Conservation (phyloP, 2,329 filamentous ascomycete genomes). For the Phialophora tarda region DNA sequence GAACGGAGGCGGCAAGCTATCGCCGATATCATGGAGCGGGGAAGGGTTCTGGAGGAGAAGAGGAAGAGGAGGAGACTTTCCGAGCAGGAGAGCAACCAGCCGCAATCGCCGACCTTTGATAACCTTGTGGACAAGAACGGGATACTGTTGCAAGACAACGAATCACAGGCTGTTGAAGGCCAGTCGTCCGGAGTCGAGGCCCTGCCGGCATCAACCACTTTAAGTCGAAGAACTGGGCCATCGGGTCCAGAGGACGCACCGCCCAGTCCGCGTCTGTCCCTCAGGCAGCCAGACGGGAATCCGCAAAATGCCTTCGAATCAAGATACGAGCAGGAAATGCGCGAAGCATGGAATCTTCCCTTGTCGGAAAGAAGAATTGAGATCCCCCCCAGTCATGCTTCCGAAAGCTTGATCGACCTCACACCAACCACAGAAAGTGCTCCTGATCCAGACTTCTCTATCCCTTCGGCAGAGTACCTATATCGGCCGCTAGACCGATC, state of each 20-base stretch:
- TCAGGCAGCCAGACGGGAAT: constrained; percentile 1
- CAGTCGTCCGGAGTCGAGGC: constrained; percentile 23
- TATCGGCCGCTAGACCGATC: constrained; percentile 36
- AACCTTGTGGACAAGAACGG: constrained; percentile 45
- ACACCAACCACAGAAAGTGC: constrained; percentile 53
- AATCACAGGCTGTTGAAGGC: constrained; percentile 6
- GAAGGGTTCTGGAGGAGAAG: constrained; percentile 48
- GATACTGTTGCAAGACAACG: constrained; percentile 7
- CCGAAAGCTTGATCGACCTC: constrained; percentile 51
- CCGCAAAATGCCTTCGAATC: constrained; percentile 32
- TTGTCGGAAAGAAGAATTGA: constrained; percentile 29
- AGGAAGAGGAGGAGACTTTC: constrained; percentile 40
- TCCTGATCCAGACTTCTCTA: constrained; percentile 42
- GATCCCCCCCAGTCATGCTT: constrained; percentile 47
- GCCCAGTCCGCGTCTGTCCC: neutral
- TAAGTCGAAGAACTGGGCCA: constrained; percentile 17
- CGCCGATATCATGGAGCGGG: constrained; percentile 54
- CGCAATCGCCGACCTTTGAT: constrained; percentile 48
- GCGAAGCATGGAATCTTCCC: constrained; percentile 40
- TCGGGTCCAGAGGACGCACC: constrained; percentile 11
- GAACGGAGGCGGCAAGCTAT: constrained; percentile 52
- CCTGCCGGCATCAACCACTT: constrained; percentile 3
- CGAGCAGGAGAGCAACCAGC: constrained; percentile 25
- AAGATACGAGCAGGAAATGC: constrained; percentile 40
- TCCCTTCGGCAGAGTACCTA: constrained; percentile 30